Evolutionary conservation across 2,329 filamentous ascomycete genomes (phyloP).

Genomic region (Coleophoma eucalyptorum): DNA sequence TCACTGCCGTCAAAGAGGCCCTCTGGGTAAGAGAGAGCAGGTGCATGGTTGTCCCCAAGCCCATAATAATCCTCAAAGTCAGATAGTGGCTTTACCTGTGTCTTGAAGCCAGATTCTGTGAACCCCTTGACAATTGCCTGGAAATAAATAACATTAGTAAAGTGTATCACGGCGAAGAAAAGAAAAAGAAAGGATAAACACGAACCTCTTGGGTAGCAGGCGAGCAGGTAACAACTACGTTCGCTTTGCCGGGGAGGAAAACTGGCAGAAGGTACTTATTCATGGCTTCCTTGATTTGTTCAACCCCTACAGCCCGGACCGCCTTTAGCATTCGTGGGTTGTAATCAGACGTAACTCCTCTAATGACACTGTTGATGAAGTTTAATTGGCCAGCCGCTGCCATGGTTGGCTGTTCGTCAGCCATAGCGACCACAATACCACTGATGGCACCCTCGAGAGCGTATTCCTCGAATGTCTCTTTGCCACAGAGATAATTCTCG

Average conservation of each 20-base stretch:
- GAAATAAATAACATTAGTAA: neutral
- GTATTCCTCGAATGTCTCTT: conserved; percentile 64
- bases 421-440: conserved; percentile 80
- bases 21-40: conserved; percentile 24
- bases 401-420: conserved; percentile 86
- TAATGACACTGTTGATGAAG: conserved; percentile 78
- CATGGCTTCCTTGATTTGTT: conserved; percentile 74
- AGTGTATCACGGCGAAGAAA: conserved; percentile 1
- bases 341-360: conserved; percentile 72
- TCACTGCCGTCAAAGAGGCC: conserved; percentile 33
- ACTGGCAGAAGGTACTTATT: conserved; percentile 72
- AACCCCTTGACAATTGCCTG: conserved; percentile 76
- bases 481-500: conserved; percentile 68
- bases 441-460: conserved; percentile 83
- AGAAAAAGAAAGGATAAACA: conserved; percentile 29
- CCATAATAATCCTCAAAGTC: conserved; percentile 92
- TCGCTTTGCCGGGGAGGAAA: conserved; percentile 76
- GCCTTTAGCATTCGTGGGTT: conserved; percentile 71
- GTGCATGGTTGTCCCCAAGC: conserved; percentile 55
- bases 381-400: conserved; percentile 76
- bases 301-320: conserved; percentile 70
- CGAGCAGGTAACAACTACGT: conserved; percentile 85
- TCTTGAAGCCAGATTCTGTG: conserved; percentile 71
- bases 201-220: conserved; percentile 77
- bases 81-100: conserved; percentile 67